Base-by-base conservation (phyloP, 441 rosid species). In the Pelargonium citronellum region DNA sequence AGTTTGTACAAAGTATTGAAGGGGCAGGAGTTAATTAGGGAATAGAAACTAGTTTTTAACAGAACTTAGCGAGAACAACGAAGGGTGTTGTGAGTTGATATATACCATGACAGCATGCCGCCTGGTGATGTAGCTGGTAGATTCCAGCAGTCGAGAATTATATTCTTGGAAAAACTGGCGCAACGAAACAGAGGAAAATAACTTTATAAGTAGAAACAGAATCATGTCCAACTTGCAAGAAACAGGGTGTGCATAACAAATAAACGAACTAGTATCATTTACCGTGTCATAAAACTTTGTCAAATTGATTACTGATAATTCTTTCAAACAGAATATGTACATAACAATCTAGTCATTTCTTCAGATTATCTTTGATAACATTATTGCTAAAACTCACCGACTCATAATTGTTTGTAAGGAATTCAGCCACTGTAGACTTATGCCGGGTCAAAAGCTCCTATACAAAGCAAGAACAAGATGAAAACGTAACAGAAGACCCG, bases 361-460 rank as follows among this genome's bases (percentile, higher is more conserved):
- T 49, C 5, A 49, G 15, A 49, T 49, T 53, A 22, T 53, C 1
- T 9, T 46, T 2, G 3, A 9, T 46, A 13, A 1, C 3, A 27
- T 27, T 1, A 49, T 49, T 49, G 16, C 30, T 34, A 75, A 57
- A 24, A 66, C 83, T 79, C 72, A 86, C 89, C 91, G 95, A 91
- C 20, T 88, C 89, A 75, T 84, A 91, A 72, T 88, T 91, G 51
- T 27, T 81, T 10, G 82, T 66, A 62, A 91, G 88, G 64, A 88
- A 91, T 49, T 85, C 91, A 16, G 97, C 84, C 1, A 88, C 95
- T 0, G 96, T 89, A 2, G 98, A 86, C 76, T 85, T 93, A 64
- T 93, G 96, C 85, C 97, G 88, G 0, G 92, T 91, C 78, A 89
- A 47, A 66, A 93, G 92, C 79, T 91, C 96, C 91, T 89, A 83